A percentile compares a stretch with the other conserved stretches of the same genome.
These are phyloP conservation scores for Exobasidium rhododendri DNA, from an alignment of 1,284 basidiomycete genomes.

Conservation along the genomic window DNA sequence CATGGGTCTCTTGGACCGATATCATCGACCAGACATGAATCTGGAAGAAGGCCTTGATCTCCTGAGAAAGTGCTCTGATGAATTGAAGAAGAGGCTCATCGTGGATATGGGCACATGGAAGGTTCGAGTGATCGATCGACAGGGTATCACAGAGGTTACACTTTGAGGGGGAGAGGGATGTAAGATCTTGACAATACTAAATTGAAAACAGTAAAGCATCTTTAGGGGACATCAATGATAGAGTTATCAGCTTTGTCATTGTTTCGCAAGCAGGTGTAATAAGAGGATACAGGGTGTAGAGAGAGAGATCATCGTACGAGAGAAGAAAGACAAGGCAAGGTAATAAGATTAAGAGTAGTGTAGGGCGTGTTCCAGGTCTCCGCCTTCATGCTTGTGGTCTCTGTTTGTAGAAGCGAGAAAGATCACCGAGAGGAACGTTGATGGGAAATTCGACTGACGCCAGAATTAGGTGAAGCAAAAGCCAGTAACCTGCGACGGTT, in stretches of 20 bases:
- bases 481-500: slow-evolving; percentile 32
- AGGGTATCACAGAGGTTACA: slow-evolving; percentile 76
- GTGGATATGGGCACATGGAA: slow-evolving; percentile 79
- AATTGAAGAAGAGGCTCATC: slow-evolving; percentile 71
- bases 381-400: neutral
- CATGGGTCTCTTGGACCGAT: slow-evolving; percentile 78
- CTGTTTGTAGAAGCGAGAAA: slow-evolving; percentile 14
- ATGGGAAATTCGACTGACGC: slow-evolving; percentile 26
- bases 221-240: no score
- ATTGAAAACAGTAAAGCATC: no score
- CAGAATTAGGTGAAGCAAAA: slow-evolving; percentile 30
- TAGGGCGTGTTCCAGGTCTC: neutral
- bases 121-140: slow-evolving; percentile 84
- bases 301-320: neutral
- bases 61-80: slow-evolving; percentile 79
- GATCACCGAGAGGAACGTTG: slow-evolving; percentile 14
- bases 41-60: slow-evolving; percentile 81
- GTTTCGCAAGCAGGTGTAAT: no score
- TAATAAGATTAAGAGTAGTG: neutral
- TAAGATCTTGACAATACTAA: no score
- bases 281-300: neutral
- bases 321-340: neutral
- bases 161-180: slow-evolving; percentile 46
- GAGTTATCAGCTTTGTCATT: no score
- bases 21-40: slow-evolving; percentile 73